Evolutionary conservation across 2,329 filamentous ascomycete genomes (phyloP).

Genomic region (Penicillium glabrum): DNA sequence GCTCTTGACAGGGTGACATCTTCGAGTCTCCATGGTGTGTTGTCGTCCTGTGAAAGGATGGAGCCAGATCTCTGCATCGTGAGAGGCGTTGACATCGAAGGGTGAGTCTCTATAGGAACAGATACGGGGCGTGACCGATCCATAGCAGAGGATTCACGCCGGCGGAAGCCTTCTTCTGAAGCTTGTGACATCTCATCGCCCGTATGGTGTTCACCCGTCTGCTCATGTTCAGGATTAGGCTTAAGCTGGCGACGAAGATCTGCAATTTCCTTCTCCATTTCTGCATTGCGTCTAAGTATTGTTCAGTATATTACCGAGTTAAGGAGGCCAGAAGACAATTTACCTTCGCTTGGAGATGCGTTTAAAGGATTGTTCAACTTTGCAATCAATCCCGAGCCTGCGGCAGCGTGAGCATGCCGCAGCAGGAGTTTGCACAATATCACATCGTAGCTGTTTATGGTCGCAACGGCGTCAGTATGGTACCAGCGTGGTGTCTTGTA

Average conservation of each 20-base stretch:
- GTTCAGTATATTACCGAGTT: neutral
- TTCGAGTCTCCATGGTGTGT: conserved; percentile 51
- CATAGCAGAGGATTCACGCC: conserved; percentile 30
- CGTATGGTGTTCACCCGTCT: conserved; percentile 23
- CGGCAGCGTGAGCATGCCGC: conserved; percentile 60
- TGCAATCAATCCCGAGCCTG: conserved; percentile 62
- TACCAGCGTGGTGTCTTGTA: neutral
- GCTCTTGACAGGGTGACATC: conserved; percentile 40
- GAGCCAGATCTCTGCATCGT: conserved; percentile 33
- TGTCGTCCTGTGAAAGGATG: conserved; percentile 38
- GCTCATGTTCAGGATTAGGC: conserved; percentile 30
- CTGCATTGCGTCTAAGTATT: conserved; percentile 56
- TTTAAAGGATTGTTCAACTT: conserved; percentile 67
- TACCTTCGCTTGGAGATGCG: conserved; percentile 61
- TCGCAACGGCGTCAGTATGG: conserved; percentile 14
- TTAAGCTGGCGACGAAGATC: conserved; percentile 48
- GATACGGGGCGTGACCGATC: conserved; percentile 32
- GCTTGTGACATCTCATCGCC: conserved; percentile 35
- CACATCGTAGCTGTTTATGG: conserved; percentile 58
- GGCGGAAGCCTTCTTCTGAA: conserved; percentile 35
- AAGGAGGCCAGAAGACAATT: neutral
- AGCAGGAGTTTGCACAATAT: conserved; percentile 65
- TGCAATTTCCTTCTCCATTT: conserved; percentile 59
- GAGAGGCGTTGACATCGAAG: conserved; percentile 33
- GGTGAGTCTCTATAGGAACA: conserved; percentile 33